A percentile compares a stretch with the other conserved stretches of the same genome.
Conservation (phyloP, 768 basidiomycete species). For the Lactarius vividus region DNA sequence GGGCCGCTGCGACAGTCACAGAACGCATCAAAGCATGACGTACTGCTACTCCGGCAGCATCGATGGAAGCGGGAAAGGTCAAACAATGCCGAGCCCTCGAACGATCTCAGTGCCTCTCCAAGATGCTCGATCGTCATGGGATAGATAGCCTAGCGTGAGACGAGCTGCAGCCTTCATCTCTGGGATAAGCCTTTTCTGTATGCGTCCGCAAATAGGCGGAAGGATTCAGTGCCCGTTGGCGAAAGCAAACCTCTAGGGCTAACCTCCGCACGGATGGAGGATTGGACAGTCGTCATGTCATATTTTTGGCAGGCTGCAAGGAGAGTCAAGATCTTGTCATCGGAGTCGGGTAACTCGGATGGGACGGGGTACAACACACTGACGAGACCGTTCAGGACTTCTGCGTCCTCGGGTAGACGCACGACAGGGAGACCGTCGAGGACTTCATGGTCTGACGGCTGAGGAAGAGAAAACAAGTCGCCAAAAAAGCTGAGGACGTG, state of each 20-base stretch:
- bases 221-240: background rate
- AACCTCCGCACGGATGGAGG: background rate
- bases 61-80: background rate
- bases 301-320: slow-evolving; percentile 14
- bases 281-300: slow-evolving; percentile 10
- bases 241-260: background rate
- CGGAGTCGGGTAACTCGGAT: background rate
- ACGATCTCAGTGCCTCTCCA: slow-evolving; percentile 23
- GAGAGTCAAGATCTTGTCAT: background rate
- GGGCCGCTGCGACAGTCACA: background rate
- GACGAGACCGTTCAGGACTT: slow-evolving; percentile 9
- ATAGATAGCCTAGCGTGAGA: background rate
- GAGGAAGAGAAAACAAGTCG: slow-evolving; percentile 6
- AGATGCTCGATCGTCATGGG: background rate
- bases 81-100: background rate
- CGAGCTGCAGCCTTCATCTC: slow-evolving; percentile 1
- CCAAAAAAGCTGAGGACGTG: background rate
- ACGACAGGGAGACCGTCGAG: background rate
- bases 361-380: slow-evolving; percentile 6
- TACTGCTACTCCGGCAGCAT: no score
- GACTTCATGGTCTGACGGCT: background rate
- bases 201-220: slow-evolving; percentile 7
- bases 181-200: background rate
- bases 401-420: background rate
- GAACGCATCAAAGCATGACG: no score